phyloP scores from a whole-genome alignment of 768 basidiomycete species.

The Gloeostereum incarnatum region DNA sequence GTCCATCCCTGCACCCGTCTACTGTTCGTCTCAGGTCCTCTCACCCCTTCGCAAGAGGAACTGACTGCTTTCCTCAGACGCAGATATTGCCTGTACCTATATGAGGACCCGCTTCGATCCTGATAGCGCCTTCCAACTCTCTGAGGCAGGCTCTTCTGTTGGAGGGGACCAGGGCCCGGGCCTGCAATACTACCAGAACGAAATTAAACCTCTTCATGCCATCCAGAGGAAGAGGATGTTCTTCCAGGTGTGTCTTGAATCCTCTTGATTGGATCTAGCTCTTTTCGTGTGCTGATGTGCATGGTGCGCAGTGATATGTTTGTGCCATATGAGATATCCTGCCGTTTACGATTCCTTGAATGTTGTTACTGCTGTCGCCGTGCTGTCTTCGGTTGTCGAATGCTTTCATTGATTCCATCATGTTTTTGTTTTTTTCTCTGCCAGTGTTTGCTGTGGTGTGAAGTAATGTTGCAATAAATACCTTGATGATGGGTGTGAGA shows the following conservation, averaged over 20 bases:
- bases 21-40: slow-evolving; percentile 29
- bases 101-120: background rate
- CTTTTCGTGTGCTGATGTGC: too few relatives aligned
- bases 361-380: too few relatives aligned
- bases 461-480: too few relatives aligned
- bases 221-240: background rate
- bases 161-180: background rate
- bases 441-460: too few relatives aligned
- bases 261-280: too few relatives aligned
- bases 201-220: background rate
- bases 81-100: background rate
- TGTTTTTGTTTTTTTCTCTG: too few relatives aligned
- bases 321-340: too few relatives aligned
- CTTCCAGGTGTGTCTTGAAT: background rate
- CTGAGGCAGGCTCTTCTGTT: background rate
- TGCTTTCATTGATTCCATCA: too few relatives aligned
- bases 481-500: too few relatives aligned
- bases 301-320: too few relatives aligned
- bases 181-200: background rate
- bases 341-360: too few relatives aligned
- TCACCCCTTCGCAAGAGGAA: background rate
- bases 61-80: slow-evolving; percentile 1
- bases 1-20: slow-evolving; percentile 52
- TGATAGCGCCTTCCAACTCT: background rate
- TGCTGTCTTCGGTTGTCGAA: too few relatives aligned